Evolutionary conservation across 805 yeast genomes (phyloP), one percentile per base, ranked within the genome.

Genomic region (Ogataea degrootiae): DNA sequence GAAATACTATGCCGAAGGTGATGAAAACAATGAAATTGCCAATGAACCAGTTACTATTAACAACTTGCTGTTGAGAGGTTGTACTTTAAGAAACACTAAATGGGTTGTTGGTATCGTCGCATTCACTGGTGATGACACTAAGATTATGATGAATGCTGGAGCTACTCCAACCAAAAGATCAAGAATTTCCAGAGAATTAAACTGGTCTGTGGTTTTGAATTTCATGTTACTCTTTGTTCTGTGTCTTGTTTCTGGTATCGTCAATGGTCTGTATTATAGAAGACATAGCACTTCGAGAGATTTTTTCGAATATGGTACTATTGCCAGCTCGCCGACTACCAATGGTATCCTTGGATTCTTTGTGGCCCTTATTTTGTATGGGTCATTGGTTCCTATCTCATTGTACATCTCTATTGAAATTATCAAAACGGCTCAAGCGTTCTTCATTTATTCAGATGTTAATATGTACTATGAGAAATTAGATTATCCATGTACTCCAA

Each of bases 401-500:
- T 72, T 87, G 51, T 87, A 87, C 65, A 85, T 87, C 52, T 83
- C 94, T 48, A 79, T 87, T 55, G 95, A 87, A 69, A 84, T 87
- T 57, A 83, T 87, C 62, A 86, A 86, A 61, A 83, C 94, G 0
- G 83, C 86, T 0, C 95, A 87, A 60, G 92, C 92, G 0, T 85
- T 74, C 52, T 87, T 87, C 70, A 87, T 87, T 46, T 84, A 81
- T 58, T 82, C 88, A 4, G 95, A 87, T 66, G 79, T 81, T 38
- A 68, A 76, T 44, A 80, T 87, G 81, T 87, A 86, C 62, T 82
- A 85, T 58, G 79, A 75, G 38, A 73, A 65, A 45, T 66, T 87
- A 50, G 92, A 87, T 63, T 86, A 80, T 57, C 92, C 94, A 3
- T 87, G 95, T 63, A 81, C 85, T 11, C 94, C 95, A 15, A 85